Base-by-base conservation (phyloP, 768 basidiomycete species). In the Kwoniella bestiolae region DNA sequence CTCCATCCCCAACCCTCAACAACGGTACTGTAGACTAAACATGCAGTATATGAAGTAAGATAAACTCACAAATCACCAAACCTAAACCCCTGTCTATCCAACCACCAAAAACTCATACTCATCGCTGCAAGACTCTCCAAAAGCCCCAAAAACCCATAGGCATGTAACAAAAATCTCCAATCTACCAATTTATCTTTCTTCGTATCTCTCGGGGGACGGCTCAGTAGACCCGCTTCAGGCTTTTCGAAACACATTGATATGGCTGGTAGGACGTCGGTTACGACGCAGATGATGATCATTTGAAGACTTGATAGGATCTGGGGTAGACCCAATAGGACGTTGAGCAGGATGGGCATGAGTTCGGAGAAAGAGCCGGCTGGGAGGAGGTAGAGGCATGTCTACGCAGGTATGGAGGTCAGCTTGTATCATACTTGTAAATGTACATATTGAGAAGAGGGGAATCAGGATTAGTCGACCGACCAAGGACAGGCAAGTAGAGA, bases 171-270 rank as follows among this genome's bases (percentile, higher is more conserved):
- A 60, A 86, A 77, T 61, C 82, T 84, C 81, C 82, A 82, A 68
- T 87, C 83, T 4, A 84, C 86, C 9, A 89, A 82, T 14, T 85
- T 82, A 60, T 88, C 87, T 44, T 81, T 86, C 71, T 86, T 84
- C 23, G 83, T 82, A 64, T 88, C 83, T 31, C 87, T 83, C 0
- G 88, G 87, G 63, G 84, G 85, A 28, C 87, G 83, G 4, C 82
- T 76, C 29, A 89, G 80, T 3, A 89, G 80, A 45, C 86, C 87
- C 1, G 84, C 80, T 78, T 89, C 88, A n/a, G 87, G 87, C 31
- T 85, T 83, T 74, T 88, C 87, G 69, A 85, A 83, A 63, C 85
- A 85, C 62, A 88, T 77, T 28, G 86, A 83, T 7, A 89, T 82
- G 4, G 87, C 75, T 71, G 87, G 78, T 72, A 84, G 78, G 16